Percentiles rank a stretch among this genome's conserved stretches.
These are phyloP conservation scores for Ganoderma meredithae DNA, from an alignment of 1,284 basidiomycete species.

Conservation along the genomic window DNA sequence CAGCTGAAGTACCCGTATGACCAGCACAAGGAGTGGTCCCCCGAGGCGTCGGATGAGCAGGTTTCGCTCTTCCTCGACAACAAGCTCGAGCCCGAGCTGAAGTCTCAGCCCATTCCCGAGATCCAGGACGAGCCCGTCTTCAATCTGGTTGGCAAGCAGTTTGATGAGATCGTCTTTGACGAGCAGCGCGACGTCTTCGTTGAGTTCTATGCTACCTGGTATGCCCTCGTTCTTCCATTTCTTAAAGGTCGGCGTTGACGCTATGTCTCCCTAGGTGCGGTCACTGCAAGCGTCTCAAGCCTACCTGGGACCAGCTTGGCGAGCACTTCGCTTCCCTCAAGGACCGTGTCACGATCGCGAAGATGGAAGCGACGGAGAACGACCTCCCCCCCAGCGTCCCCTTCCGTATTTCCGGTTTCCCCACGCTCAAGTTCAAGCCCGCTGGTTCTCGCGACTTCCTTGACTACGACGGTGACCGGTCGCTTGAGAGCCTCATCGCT, in stretches of 20 bases:
- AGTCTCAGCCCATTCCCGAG: constrained; percentile 90
- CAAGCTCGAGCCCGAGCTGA: constrained; percentile 84
- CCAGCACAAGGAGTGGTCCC: constrained; percentile 67
- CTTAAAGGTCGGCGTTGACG: constrained; percentile 16
- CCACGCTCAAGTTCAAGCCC: constrained; percentile 96
- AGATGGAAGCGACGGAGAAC: constrained; percentile 97
- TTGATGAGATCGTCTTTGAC: constrained; percentile 87
- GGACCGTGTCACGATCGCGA: constrained; percentile 88
- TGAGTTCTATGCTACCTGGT: constrained; percentile 99
- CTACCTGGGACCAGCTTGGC: constrained; percentile 92
- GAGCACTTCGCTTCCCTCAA: constrained; percentile 84
- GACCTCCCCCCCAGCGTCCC: constrained; percentile 89
- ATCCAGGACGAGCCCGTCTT: constrained; percentile 86
- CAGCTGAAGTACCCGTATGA: constrained; percentile 93
- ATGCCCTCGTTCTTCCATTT: constrained; percentile 37
- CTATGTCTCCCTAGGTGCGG: constrained; percentile 69
- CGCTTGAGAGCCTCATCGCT: constrained; percentile 84
- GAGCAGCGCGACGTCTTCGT: constrained; percentile 95
- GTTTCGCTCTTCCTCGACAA: constrained; percentile 76
- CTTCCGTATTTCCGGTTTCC: constrained; percentile 91
- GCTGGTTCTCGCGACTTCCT: constrained; percentile 89
- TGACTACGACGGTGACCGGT: constrained; percentile 93
- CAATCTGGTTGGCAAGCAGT: constrained; percentile 89
- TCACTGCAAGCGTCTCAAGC: constrained; percentile 96
- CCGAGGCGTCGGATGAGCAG: constrained; percentile 66